Conservation (phyloP, 2,329 filamentous ascomycete species). For the Epichloe coenophiala region DNA sequence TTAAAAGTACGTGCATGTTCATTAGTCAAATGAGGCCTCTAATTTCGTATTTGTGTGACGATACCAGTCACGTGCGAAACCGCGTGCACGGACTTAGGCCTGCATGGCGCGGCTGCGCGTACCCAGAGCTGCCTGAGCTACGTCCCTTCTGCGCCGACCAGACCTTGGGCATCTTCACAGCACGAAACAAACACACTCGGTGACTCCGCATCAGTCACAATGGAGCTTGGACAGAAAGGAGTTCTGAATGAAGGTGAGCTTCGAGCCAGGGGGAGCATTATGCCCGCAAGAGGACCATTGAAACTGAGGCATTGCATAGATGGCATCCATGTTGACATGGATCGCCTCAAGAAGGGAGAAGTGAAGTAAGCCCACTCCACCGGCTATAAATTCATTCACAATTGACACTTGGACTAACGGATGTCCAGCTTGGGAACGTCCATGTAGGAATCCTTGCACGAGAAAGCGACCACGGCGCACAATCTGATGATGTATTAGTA, state of each 20-base stretch:
- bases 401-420: slow-evolving; percentile 14
- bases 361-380: slow-evolving; percentile 61
- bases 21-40: not conserved
- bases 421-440: slow-evolving; percentile 76
- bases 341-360: slow-evolving; percentile 95
- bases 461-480: slow-evolving; percentile 12
- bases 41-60: not conserved
- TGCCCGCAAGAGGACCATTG: not conserved
- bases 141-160: slow-evolving; percentile 12
- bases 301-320: slow-evolving; percentile 39
- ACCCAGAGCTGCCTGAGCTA: slow-evolving; percentile 33
- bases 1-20: too few species aligned
- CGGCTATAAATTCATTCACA: not conserved
- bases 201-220: slow-evolving; percentile 15
- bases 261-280: not conserved
- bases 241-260: slow-evolving; percentile 48
- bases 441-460: slow-evolving; percentile 47
- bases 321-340: slow-evolving; percentile 99
- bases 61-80: slow-evolving; percentile 8
- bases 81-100: slow-evolving; percentile 9
- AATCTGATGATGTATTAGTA: slow-evolving; percentile 39
- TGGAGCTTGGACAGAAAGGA: slow-evolving; percentile 52
- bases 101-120: slow-evolving; percentile 25
- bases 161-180: slow-evolving; percentile 4
- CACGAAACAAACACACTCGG: too few species aligned